Evolutionary conservation across 1,284 basidiomycete species (phyloP).

Genomic region (Anthracocystis panici-leucophaei): DNA sequence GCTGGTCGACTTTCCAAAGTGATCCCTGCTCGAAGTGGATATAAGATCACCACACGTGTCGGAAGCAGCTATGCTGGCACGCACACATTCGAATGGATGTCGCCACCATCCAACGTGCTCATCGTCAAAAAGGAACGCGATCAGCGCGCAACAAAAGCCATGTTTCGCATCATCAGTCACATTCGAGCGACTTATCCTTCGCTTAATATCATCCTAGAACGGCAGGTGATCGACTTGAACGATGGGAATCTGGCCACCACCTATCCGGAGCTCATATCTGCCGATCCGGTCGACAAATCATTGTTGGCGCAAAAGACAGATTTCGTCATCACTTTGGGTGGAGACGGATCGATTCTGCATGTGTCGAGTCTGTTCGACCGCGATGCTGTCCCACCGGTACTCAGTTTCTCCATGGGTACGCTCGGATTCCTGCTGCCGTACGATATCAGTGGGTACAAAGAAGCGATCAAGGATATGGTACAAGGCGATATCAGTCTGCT

Average conservation of each 20-base stretch:
- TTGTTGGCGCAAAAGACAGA: conserved; percentile 72
- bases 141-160: conserved; percentile 70
- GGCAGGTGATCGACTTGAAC: conserved; percentile 74
- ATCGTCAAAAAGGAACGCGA: conserved; percentile 73
- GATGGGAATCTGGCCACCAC: conserved; percentile 71
- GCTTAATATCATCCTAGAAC: conserved; percentile 82
- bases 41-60: conserved; percentile 60
- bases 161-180: conserved; percentile 70
- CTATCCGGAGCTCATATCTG: conserved; percentile 37
- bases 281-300: conserved; percentile 22
- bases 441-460: conserved; percentile 61
- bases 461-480: conserved; percentile 58
- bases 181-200: conserved; percentile 74
- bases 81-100: conserved; percentile 67
- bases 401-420: conserved; percentile 96
- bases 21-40: conserved; percentile 40
- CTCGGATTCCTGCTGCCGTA: conserved; percentile 94
- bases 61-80: conserved; percentile 65
- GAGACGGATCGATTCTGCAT: conserved; percentile 94
- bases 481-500: conserved; percentile 54
- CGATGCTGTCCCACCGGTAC: conserved; percentile 89
- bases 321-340: conserved; percentile 89
- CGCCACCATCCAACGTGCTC: conserved; percentile 70
- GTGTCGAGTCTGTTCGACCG: conserved; percentile 90
- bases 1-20: conserved; percentile 60